These are phyloP conservation scores for Trichoderma asperelloides DNA, from an alignment of 495 filamentous ascomycete species.

Conservation along the genomic window DNA sequence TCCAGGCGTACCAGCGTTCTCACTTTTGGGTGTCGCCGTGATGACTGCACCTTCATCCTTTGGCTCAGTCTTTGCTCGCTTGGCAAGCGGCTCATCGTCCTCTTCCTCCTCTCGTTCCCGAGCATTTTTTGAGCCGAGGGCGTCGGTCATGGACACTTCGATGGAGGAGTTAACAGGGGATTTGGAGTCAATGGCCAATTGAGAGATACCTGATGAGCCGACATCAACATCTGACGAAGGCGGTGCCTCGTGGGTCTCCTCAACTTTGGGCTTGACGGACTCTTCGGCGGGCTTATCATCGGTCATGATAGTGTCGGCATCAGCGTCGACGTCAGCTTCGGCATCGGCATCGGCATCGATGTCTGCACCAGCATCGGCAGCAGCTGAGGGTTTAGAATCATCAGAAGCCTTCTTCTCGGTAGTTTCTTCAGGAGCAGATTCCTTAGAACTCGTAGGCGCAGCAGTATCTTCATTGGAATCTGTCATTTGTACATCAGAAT, in stretches of 20 bases:
- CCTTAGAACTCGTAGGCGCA: neutral
- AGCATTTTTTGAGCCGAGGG: constrained; percentile 39
- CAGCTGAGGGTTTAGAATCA: neutral
- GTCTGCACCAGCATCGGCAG: neutral
- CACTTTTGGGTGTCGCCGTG: neutral
- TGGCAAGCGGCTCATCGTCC: constrained; percentile 65
- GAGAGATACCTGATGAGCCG: constrained; percentile 17
- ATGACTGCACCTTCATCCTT: neutral
- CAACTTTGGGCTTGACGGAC: constrained; percentile 11
- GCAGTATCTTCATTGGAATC: neutral
- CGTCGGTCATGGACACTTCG: constrained; percentile 31
- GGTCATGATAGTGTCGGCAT: constrained; percentile 1
- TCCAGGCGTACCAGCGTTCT: neutral
- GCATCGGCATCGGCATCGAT: neutral
- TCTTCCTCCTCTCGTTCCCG: constrained; percentile 66
- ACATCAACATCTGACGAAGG: constrained; percentile 7
- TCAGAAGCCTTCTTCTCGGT: neutral
- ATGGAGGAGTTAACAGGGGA: constrained; percentile 16
- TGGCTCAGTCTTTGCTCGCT: constrained; percentile 59
- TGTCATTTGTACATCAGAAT: neutral
- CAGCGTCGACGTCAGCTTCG: constrained; percentile 1
- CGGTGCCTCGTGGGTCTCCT: constrained; percentile 11
- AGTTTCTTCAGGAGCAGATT: neutral
- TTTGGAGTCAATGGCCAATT: constrained; percentile 21
- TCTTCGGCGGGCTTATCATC: constrained; percentile 18